phyloP scores from a whole-genome alignment of 2,329 filamentous ascomycete species.

The Penicillium crustosum region DNA sequence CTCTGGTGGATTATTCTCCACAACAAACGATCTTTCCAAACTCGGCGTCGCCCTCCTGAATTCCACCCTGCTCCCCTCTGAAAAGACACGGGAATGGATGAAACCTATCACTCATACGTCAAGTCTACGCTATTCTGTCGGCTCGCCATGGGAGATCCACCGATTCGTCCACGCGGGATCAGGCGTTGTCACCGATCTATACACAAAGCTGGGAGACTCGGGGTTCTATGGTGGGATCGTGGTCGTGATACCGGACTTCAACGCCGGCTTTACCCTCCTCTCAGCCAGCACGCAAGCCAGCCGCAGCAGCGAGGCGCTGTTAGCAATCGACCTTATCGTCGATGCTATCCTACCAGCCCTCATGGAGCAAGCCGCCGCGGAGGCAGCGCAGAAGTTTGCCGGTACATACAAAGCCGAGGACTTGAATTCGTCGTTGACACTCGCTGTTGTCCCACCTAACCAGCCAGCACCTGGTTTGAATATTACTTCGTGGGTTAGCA shows the following conservation, averaged over 20 bases:
- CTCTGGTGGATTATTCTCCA: conserved; percentile 29
- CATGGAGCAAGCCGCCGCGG: conserved; percentile 29
- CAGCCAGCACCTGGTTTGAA: conserved; percentile 22
- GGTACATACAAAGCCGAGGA: conserved; percentile 30
- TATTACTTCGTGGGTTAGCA: conserved; percentile 32
- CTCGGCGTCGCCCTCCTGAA: conserved; percentile 36
- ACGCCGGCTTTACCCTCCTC: conserved; percentile 45
- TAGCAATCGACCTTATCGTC: conserved; percentile 30
- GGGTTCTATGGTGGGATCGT: conserved; percentile 42
- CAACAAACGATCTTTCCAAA: conserved; percentile 40
- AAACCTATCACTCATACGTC: conserved; percentile 44
- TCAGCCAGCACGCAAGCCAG: conserved; percentile 30
- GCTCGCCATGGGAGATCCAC: conserved; percentile 46
- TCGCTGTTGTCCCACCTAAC: conserved; percentile 13
- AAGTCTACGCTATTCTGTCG: conserved; percentile 41
- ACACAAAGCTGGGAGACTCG: conserved; percentile 47
- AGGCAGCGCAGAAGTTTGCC: conserved; percentile 29
- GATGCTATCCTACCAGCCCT: conserved; percentile 34
- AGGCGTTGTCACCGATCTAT: conserved; percentile 33
- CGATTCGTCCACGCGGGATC: conserved; percentile 31
- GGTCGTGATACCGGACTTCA: conserved; percentile 46
- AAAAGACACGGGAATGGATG: conserved; percentile 42
- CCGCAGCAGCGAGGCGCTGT: conserved; percentile 7
- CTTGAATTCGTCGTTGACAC: conserved; percentile 30
- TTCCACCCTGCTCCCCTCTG: conserved; percentile 37